A percentile compares a stretch with the other conserved stretches of the same genome.
Conservation (phyloP, 306 rosid species). For the Cicer bijugum region DNA sequence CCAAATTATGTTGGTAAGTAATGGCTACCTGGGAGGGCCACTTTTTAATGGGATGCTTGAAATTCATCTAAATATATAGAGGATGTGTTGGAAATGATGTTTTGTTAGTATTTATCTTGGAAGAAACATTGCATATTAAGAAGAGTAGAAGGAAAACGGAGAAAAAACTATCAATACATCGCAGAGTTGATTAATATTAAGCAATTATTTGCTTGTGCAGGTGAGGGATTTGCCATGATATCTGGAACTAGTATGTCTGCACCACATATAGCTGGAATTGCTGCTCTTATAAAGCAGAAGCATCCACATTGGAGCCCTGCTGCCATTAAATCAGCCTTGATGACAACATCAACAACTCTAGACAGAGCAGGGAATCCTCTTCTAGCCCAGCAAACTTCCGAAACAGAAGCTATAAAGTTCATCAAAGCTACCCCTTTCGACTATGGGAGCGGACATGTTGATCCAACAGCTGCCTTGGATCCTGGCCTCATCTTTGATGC, state of each 20-base stretch:
- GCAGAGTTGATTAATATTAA: slow-evolving; percentile 15
- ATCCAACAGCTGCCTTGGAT: slow-evolving; percentile 94
- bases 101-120: no score
- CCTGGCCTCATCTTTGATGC: slow-evolving; percentile 98
- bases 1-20: slow-evolving; percentile 78
- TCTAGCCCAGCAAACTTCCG: slow-evolving; percentile 90
- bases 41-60: no score
- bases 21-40: neutral
- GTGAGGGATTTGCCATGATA: slow-evolving; percentile 97
- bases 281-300: slow-evolving; percentile 97
- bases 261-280: slow-evolving; percentile 98
- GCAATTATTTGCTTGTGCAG: slow-evolving; percentile 51
- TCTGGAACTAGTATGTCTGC: slow-evolving; percentile 99
- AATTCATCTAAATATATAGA: no score
- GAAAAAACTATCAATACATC: neutral
- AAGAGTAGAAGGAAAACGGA: no score
- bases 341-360: slow-evolving; percentile 87
- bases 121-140: no score
- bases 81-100: no score
- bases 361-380: slow-evolving; percentile 94
- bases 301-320: slow-evolving; percentile 99
- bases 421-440: slow-evolving; percentile 89
- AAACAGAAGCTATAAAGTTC: slow-evolving; percentile 74
- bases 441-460: slow-evolving; percentile 96
- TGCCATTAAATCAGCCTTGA: slow-evolving; percentile 95